Evolutionary conservation across 1,284 basidiomycete species (phyloP).

Genomic region (Trametes hirsuta): DNA sequence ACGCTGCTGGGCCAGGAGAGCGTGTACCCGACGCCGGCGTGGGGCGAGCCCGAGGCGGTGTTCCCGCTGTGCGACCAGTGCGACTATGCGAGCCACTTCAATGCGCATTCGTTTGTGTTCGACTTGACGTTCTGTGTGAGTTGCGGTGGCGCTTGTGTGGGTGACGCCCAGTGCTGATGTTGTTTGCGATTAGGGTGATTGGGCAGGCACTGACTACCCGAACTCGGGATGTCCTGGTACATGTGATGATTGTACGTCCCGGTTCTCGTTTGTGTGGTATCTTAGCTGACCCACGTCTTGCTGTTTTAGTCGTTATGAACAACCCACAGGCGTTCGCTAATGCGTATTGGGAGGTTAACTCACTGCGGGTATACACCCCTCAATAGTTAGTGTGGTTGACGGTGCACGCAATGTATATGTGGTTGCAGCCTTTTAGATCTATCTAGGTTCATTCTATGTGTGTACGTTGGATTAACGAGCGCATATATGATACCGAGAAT

Average conservation of each 20-base stretch:
- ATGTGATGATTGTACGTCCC: constrained; percentile 46
- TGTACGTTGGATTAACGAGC: no score
- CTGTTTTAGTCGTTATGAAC: constrained; percentile 50
- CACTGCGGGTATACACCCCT: constrained; percentile 55
- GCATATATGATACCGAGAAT: no score
- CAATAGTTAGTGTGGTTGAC: background rate
- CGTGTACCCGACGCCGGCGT: constrained; percentile 40
- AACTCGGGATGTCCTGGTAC: constrained; percentile 38
- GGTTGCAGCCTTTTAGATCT: no score
- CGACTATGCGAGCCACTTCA: constrained; percentile 47
- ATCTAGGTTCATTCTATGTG: no score
- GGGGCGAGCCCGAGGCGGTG: constrained; percentile 51
- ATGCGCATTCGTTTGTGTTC: constrained; percentile 53
- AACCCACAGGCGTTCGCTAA: constrained; percentile 56
- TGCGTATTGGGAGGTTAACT: constrained; percentile 68
- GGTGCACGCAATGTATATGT: no score
- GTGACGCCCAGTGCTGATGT: background rate
- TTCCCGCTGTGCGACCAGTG: constrained; percentile 49
- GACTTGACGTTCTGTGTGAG: constrained; percentile 58
- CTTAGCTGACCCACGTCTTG: background rate
- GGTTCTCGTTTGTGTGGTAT: background rate
- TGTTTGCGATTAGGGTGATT: constrained; percentile 47
- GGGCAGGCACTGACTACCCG: constrained; percentile 44
- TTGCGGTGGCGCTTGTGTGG: background rate
- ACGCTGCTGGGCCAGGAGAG: constrained; percentile 6